Evolutionary conservation across 1,284 basidiomycete species (phyloP), one percentile per base, ranked within the genome.

Genomic region (Hymenochaete sp.): DNA sequence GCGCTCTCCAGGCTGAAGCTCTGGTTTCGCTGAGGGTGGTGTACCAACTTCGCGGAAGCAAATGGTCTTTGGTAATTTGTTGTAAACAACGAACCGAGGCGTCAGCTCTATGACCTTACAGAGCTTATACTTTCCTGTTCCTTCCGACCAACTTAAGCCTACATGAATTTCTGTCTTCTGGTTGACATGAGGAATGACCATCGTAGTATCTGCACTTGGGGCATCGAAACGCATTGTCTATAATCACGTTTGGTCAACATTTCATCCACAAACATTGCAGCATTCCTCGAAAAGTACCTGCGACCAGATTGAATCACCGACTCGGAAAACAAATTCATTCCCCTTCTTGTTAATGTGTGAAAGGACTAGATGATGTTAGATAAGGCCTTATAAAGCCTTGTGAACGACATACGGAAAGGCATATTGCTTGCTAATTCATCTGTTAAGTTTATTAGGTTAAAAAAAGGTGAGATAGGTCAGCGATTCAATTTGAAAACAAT

Each of bases 71-170:
- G 67, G 57, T 27, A 92, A 74, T 52, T 79, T 73, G 66, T 98
- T 99, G 62, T 85, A 86, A 57, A 98, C 66, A 51, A 98, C 67
- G 69, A 95, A 98, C 22, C 95, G 79, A 10, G 96, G 96, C 4
- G 86, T 73, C 31, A 98, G 68, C 1, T 90, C 96, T 57, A 98
- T 83, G 52, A 98, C 87, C 66, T 98, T 98, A 22, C 85, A 86
- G 38, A 98, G 68, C 62, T 98, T 97, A 66, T 98, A 98, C 72
- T 93, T 96, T 38, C 96, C 96, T 21, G 86, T 67, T 3, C 95
- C 95, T 61, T 97, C 93, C 16, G 79, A 75, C 75, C 96, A 97
- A 3, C 92, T 95, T 42, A 99, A 59, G 4, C 96, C 96, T 28
- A 92, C 66, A 57, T 93, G 89, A 50, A 85, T 75, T 60, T 93